Percentiles rank a stretch among this genome's conserved stretches.
Evolutionary conservation across 495 filamentous ascomycete species (phyloP).

Genomic region (Penicillium longicatenatum): DNA sequence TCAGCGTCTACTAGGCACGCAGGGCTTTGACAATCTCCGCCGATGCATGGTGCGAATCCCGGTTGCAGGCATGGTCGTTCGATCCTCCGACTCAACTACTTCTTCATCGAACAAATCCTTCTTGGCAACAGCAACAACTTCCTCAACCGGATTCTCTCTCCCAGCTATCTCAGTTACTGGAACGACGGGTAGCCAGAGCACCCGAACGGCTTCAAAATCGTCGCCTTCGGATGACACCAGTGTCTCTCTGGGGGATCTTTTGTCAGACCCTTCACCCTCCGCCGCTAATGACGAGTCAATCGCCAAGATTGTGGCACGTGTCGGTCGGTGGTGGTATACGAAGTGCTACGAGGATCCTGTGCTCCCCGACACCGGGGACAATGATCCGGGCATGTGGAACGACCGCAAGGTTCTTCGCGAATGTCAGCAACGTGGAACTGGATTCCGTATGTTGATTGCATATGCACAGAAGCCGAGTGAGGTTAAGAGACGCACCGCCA

Average conservation of each 20-base stretch:
- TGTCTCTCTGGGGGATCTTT: slow-evolving; percentile 67
- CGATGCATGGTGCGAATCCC: slow-evolving; percentile 89
- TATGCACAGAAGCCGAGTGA: slow-evolving; percentile 81
- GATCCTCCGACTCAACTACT: slow-evolving; percentile 38
- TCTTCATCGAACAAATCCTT: slow-evolving; percentile 35
- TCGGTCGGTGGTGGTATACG: slow-evolving; percentile 96
- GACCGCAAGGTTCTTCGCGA: slow-evolving; percentile 77
- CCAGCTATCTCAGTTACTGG: slow-evolving; percentile 29
- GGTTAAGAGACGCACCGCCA: slow-evolving; percentile 58
- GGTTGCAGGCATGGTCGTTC: slow-evolving; percentile 68
- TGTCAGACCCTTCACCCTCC: slow-evolving; percentile 58
- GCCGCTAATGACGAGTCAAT: slow-evolving; percentile 74
- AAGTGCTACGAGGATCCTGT: slow-evolving; percentile 81
- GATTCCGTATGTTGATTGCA: slow-evolving; percentile 87
- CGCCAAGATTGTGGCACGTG: slow-evolving; percentile 85
- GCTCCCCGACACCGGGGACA: slow-evolving; percentile 49
- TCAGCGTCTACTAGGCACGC: slow-evolving; percentile 69
- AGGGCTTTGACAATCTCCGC: slow-evolving; percentile 83
- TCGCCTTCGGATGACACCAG: slow-evolving; percentile 50
- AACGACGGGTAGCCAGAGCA: slow-evolving; percentile 26
- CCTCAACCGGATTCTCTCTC: slow-evolving; percentile 33
- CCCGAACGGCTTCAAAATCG: slow-evolving; percentile 23
- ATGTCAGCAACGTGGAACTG: slow-evolving; percentile 82
- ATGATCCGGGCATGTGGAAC: slow-evolving; percentile 71
- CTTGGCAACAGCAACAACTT: slow-evolving; percentile 27